Conservation (phyloP, 2,329 filamentous ascomycete genomes). For the Cladosporium velox region DNA sequence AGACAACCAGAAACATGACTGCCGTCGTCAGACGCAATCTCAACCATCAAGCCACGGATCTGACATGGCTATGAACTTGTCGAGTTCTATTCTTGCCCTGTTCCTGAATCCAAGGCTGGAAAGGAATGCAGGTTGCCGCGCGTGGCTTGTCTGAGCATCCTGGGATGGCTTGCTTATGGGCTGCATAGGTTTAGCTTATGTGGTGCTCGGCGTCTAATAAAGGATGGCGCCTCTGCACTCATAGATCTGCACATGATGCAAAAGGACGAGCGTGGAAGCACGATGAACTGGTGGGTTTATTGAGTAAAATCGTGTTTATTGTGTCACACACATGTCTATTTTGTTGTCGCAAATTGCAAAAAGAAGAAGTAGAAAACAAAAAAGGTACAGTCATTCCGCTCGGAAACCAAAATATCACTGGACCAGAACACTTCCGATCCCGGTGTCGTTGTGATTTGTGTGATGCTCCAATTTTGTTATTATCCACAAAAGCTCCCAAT, state of each 20-base stretch:
- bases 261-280: background rate
- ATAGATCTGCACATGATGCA: background rate
- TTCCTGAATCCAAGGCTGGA: background rate
- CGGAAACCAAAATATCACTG: background rate
- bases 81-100: background rate
- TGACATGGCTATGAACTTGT: background rate
- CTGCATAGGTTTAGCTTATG: background rate
- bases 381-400: background rate
- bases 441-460: background rate
- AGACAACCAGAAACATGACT: background rate
- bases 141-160: background rate
- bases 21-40: background rate
- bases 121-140: background rate
- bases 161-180: background rate
- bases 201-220: background rate
- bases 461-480: slow-evolving; percentile 7
- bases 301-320: background rate
- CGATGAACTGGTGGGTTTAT: background rate
- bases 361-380: background rate
- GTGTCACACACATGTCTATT: background rate
- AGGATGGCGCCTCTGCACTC: no score
- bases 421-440: background rate
- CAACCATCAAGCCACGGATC: background rate
- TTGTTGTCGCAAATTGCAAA: background rate
- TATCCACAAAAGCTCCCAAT: slow-evolving; percentile 13